Base-by-base conservation (phyloP, 495 filamentous ascomycete genomes). In the Penicillium coprophilum region DNA sequence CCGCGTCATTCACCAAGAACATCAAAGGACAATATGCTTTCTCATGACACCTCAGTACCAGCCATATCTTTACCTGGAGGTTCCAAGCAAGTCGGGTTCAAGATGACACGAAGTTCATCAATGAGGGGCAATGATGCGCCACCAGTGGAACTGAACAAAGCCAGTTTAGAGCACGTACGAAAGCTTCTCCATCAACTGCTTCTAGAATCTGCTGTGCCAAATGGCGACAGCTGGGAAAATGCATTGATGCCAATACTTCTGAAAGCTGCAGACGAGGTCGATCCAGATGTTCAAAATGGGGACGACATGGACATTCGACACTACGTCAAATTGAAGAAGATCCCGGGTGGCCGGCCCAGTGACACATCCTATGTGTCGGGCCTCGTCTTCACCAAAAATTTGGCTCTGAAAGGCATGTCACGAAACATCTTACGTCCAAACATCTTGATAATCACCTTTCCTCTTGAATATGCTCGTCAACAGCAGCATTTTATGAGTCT, bases 241-340 rank as follows among this genome's bases (percentile, higher is more conserved):
- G 90, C 95, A 0, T 78, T 99, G 19, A 81, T 97, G 47, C 95
- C 95, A 12, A 95, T 97, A 49, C 76, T 99, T 2, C 77, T 97
- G 17, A 88, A 92, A 58, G 92, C 91, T 56, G 93, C 93, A 0
- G 92, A 96, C 61, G 94, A 96, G 63, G 91, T 99, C 19, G 90
- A 96, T 61, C 95, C 95, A 5, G 86, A 97, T 70, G 87, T 96
- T 21, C 86, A 92, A 48, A 80, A 79, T 45, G 91, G 90, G 2
- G 95, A 99, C 64, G 89, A 93, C 63, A 96, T 97, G 74, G 93
- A 99, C 69, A 96, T 99, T 57, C 84, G 94, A n/a, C 93, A 97
- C 64, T 99, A 96, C 64, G 87, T 99, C 43, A 99, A 99, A 71
- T 74, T 99, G 20, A 99, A 99, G 65, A 95, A 95, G 66, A 92